Conservation (phyloP, 805 yeast genomes). For the Clavispora phyllophila region DNA sequence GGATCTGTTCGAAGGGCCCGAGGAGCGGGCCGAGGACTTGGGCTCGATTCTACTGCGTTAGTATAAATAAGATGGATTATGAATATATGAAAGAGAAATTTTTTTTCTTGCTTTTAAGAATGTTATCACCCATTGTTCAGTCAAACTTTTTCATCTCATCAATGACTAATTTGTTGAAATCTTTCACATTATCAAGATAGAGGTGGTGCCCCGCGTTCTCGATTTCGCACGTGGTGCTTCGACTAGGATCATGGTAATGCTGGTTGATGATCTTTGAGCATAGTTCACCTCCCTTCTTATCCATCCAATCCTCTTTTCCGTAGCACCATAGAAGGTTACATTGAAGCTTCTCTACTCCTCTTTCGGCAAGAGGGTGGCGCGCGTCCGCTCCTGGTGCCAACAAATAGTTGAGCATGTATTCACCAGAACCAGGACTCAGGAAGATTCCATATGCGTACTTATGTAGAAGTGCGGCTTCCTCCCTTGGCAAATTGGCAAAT, state of each 20-base stretch:
- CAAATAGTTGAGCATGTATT: constrained; percentile 78
- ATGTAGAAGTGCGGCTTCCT: constrained; percentile 56
- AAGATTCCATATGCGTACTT: constrained; percentile 79
- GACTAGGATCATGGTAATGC: constrained; percentile 6
- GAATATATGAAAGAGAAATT: neutral
- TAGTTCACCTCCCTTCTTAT: constrained; percentile 41
- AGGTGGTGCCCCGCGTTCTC: constrained; percentile 70
- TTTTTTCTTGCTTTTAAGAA: neutral
- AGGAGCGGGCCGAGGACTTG: constrained; percentile 17
- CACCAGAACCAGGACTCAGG: constrained; percentile 87
- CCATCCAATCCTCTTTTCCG: constrained; percentile 74
- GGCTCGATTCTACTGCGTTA: constrained; percentile 6
- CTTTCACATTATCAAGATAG: constrained; percentile 60
- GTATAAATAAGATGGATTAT: neutral
- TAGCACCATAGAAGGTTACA: constrained; percentile 78
- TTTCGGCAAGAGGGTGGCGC: constrained; percentile 57
- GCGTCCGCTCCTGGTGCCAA: constrained; percentile 92
- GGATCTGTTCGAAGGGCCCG: constrained; percentile 19
- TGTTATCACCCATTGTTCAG: neutral
- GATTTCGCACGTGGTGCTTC: constrained; percentile 36
- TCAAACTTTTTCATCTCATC: constrained; percentile 44
- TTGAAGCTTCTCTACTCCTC: constrained; percentile 46
- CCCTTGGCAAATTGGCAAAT: constrained; percentile 52
- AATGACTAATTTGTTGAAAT: constrained; percentile 48
- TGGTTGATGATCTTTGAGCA: constrained; percentile 32